Percentiles rank a stretch among this genome's conserved stretches.
These are phyloP conservation scores for Cyathus striatus DNA, from an alignment of 768 basidiomycete species.

Conservation along the genomic window DNA sequence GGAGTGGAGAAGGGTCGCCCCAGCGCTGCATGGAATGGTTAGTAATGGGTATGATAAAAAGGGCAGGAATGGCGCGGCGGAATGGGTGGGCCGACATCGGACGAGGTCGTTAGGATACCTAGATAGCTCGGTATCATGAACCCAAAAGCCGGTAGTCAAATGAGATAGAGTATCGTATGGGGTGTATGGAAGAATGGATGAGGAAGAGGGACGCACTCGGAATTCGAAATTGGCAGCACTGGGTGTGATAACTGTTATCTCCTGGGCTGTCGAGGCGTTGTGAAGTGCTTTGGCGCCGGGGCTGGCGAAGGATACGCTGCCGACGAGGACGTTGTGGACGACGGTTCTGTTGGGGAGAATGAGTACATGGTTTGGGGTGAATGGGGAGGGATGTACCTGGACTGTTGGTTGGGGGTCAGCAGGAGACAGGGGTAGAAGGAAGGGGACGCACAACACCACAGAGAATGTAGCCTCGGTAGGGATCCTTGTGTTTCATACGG, in stretches of 20 bases:
- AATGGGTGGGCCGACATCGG: too few species aligned
- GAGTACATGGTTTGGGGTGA: neutral
- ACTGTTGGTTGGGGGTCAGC: too few species aligned
- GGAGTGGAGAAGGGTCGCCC: slow-evolving; percentile 65
- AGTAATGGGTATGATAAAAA: neutral
- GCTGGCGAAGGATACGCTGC: slow-evolving; percentile 74
- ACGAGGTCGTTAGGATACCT: too few species aligned
- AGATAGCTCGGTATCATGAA: too few species aligned
- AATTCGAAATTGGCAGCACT: slow-evolving; percentile 47
- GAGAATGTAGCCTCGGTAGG: slow-evolving; percentile 68
- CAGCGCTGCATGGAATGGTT: slow-evolving; percentile 42
- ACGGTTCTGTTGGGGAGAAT: slow-evolving; percentile 43
- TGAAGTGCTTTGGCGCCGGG: slow-evolving; percentile 75
- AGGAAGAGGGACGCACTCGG: slow-evolving; percentile 29
- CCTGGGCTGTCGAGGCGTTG: slow-evolving; percentile 79
- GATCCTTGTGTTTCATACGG: slow-evolving; percentile 76
- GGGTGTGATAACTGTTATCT: slow-evolving; percentile 71
- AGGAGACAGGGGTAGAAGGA: slow-evolving; percentile 2
- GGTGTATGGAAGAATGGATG: neutral
- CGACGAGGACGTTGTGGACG: slow-evolving; percentile 68
- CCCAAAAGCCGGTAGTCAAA: too few species aligned
- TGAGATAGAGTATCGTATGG: too few species aligned
- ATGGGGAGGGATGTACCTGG: slow-evolving; percentile 41
- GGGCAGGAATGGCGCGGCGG: too few species aligned
- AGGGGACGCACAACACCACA: slow-evolving; percentile 61